Base-by-base conservation (phyloP, 495 filamentous ascomycete genomes). In the Neurospora pannonica region DNA sequence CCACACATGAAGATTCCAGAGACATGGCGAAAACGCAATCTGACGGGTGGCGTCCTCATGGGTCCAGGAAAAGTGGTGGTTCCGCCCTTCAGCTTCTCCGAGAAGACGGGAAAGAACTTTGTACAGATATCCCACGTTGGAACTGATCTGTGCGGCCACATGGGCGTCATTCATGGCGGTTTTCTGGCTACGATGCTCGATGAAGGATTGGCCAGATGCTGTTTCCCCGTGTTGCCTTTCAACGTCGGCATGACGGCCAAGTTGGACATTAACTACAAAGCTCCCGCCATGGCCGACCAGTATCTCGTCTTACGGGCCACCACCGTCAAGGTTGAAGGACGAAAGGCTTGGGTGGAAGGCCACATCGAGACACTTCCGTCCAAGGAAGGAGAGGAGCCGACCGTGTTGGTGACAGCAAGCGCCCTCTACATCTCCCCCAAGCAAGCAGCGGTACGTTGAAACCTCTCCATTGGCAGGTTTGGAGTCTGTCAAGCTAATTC, bases 261-360 rank as follows among this genome's bases (percentile, higher is more conserved):
- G 78, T 81, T 99, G 78, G 96, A 92, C 72, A 89, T 99, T 80
- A 93, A 96, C 79, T 99, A 98, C 82, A 89, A 90, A 75, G 88
- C 87, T 39, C 96, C 97, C 17, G 91, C 91, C 36, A 87, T 88
- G 80, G 94, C 95, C 34, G 87, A 89, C n/a, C 86, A 87, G 69
- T 97, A 91, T 79, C 85, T 95, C 60, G 93, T 96, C 34, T 82
- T 99, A 67, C 88, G 88, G 72, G 97, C 94, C 24, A 89, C 89
- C 78, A 97, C 94, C 21, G 89, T 89, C 28, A 97, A 92, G 85
- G 93, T 94, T 10, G 95, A 98, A 80, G 97, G 96, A 7, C 87
- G 96, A 75, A 99, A 99, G 82, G 96, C 95, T 28, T 99, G 95
- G 95, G 95, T 98, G 7, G 91, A 94, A 83, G 97, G 93, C 28